Conservation (phyloP, 495 filamentous ascomycete genomes). For the Aspergillus leporis region DNA sequence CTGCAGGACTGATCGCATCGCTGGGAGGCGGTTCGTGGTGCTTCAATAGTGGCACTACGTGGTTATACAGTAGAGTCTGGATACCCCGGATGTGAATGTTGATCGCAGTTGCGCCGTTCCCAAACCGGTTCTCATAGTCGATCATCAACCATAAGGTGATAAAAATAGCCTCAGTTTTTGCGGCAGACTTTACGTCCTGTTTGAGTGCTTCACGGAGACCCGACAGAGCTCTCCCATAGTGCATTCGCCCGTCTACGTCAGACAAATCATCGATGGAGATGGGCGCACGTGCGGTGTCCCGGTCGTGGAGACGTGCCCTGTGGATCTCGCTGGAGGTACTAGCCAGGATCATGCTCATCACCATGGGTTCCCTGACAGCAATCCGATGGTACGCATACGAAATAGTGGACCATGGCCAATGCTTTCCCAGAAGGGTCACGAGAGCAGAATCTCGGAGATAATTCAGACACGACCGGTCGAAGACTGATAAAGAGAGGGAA, state of each 20-base stretch:
- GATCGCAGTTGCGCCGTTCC: constrained; percentile 31
- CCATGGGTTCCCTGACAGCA: constrained; percentile 33
- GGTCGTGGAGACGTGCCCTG: constrained; percentile 25
- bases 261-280: constrained; percentile 16
- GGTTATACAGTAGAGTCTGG: constrained; percentile 29
- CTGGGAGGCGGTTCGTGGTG: neutral
- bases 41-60: constrained; percentile 33
- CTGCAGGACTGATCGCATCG: neutral
- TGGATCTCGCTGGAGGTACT: constrained; percentile 33
- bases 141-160: constrained; percentile 40
- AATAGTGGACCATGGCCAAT: constrained; percentile 38
- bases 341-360: constrained; percentile 39
- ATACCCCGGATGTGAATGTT: constrained; percentile 37
- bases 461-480: constrained; percentile 30
- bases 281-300: constrained; percentile 11
- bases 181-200: constrained; percentile 29
- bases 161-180: constrained; percentile 33
- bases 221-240: constrained; percentile 35
- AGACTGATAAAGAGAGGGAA: constrained; percentile 28
- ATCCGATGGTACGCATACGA: constrained; percentile 36
- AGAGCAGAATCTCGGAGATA: constrained; percentile 34
- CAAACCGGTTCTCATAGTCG: constrained; percentile 39
- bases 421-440: constrained; percentile 34
- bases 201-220: constrained; percentile 32
- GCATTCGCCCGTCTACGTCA: constrained; percentile 25